These are phyloP conservation scores for Jatropha podagrica DNA, from an alignment of 441 rosid species.

Conservation along the genomic window DNA sequence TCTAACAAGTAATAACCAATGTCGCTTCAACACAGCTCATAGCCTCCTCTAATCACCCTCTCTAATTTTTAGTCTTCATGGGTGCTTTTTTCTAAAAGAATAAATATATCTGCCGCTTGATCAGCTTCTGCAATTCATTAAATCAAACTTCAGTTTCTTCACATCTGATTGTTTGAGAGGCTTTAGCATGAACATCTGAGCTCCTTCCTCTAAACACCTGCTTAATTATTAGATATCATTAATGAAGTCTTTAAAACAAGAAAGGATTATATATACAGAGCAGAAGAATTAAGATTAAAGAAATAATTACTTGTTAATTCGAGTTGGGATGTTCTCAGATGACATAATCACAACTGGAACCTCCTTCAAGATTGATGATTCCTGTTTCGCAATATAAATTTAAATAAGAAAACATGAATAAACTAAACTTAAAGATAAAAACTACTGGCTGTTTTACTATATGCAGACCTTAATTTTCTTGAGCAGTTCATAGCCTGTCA, in stretches of 20 bases:
- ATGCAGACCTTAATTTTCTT: slow-evolving; percentile 70
- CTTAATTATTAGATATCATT: background rate
- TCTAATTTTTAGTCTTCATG: background rate
- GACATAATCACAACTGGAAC: slow-evolving; percentile 88
- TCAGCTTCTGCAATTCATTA: slow-evolving; percentile 41
- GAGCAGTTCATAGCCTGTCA: slow-evolving; percentile 87
- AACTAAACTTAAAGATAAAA: too few species aligned
- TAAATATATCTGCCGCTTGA: too few species aligned
- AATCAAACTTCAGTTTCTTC: slow-evolving; percentile 45
- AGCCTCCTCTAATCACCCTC: background rate
- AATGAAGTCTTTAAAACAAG: background rate
- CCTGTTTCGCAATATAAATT: slow-evolving; percentile 33
- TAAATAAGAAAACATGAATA: too few species aligned
- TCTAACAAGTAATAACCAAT: too few species aligned
- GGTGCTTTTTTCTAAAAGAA: background rate
- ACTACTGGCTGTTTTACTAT: too few species aligned
- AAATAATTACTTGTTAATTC: slow-evolving; percentile 55
- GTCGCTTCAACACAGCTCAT: too few species aligned
- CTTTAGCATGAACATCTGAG: slow-evolving; percentile 86
- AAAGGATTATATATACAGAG: background rate
- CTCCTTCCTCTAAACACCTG: slow-evolving; percentile 88
- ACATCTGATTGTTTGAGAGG: slow-evolving; percentile 82
- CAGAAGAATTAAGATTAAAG: background rate
- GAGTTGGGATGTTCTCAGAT: slow-evolving; percentile 74
- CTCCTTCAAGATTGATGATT: slow-evolving; percentile 67